Evolutionary conservation across 2,329 filamentous ascomycete genomes (phyloP).

Genomic region (Pseudodiploospora longispora): DNA sequence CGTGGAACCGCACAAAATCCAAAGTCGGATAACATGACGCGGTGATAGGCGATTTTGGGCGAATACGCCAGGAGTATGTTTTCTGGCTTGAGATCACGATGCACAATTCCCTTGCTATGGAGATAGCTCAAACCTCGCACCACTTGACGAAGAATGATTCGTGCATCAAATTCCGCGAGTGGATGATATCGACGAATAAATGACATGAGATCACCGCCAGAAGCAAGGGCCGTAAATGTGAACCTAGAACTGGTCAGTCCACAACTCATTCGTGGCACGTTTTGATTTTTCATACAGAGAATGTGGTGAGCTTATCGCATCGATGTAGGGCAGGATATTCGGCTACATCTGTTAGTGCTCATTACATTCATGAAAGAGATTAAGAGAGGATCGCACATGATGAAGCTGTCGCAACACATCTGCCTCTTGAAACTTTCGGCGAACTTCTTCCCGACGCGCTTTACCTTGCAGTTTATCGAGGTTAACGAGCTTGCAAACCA

Average conservation of each 20-base stretch:
- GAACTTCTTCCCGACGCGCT: slow-evolving; percentile 19
- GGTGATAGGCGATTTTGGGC: slow-evolving; percentile 31
- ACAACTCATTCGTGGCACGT: no score
- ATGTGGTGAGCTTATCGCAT: slow-evolving; percentile 40
- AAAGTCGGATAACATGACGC: slow-evolving; percentile 46
- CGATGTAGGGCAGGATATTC: slow-evolving; percentile 44
- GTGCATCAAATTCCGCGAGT: slow-evolving; percentile 33
- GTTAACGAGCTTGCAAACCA: slow-evolving; percentile 62
- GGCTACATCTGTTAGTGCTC: slow-evolving; percentile 30
- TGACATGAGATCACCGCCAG: slow-evolving; percentile 46
- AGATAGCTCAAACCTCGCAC: slow-evolving; percentile 38
- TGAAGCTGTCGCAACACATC: slow-evolving; percentile 44
- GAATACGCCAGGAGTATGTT: slow-evolving; percentile 43
- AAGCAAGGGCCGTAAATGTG: slow-evolving; percentile 49
- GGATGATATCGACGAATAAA: slow-evolving; percentile 30
- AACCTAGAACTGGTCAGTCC: slow-evolving; percentile 29
- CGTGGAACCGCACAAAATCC: slow-evolving; percentile 37
- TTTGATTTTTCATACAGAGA: slow-evolving; percentile 30
- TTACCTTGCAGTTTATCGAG: slow-evolving; percentile 27
- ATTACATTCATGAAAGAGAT: not conserved
- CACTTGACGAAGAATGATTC: slow-evolving; percentile 40
- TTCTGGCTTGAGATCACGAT: slow-evolving; percentile 47
- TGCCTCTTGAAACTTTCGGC: slow-evolving; percentile 39
- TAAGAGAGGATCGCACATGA: slow-evolving; percentile 35
- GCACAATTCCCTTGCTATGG: slow-evolving; percentile 40